Evolutionary conservation across 2,329 filamentous ascomycete species (phyloP).

Genomic region (Venturiaceae sp.): DNA sequence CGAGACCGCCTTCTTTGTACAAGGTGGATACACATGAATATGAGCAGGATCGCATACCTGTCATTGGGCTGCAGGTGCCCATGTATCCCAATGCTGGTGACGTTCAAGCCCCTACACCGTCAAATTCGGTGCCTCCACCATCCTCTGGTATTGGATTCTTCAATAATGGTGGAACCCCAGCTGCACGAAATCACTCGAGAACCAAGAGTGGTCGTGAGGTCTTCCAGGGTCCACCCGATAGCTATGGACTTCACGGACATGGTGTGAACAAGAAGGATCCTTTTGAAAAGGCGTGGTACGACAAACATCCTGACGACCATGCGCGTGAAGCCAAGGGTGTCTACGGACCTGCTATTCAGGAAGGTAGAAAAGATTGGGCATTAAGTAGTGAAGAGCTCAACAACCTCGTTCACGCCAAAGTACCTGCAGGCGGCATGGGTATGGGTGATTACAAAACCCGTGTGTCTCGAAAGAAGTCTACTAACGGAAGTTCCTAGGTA

Average conservation of each 20-base stretch:
- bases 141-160: constrained; percentile 41
- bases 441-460: constrained; percentile 16
- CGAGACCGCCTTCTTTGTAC: constrained; percentile 42
- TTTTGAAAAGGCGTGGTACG: constrained; percentile 85
- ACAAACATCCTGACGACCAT: constrained; percentile 77
- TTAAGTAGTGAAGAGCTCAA: constrained; percentile 86
- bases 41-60: constrained; percentile 81
- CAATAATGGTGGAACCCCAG: constrained; percentile 31
- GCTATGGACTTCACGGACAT: constrained; percentile 88
- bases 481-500: neutral
- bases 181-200: constrained; percentile 49
- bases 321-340: constrained; percentile 63
- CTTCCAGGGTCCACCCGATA: constrained; percentile 68
- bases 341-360: constrained; percentile 49
- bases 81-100: constrained; percentile 91
- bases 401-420: constrained; percentile 72
- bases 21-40: constrained; percentile 31
- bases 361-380: constrained; percentile 62
- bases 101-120: constrained; percentile 87
- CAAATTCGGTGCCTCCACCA: constrained; percentile 38
- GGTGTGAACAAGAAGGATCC: constrained; percentile 66
- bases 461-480: no score
- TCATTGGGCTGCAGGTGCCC: constrained; percentile 85
- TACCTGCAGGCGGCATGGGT: constrained; percentile 43
- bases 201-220: constrained; percentile 63